Evolutionary conservation across 495 filamentous ascomycete species (phyloP), one percentile per base, ranked within the genome.

Genomic region (Articulospora tetracladia): DNA sequence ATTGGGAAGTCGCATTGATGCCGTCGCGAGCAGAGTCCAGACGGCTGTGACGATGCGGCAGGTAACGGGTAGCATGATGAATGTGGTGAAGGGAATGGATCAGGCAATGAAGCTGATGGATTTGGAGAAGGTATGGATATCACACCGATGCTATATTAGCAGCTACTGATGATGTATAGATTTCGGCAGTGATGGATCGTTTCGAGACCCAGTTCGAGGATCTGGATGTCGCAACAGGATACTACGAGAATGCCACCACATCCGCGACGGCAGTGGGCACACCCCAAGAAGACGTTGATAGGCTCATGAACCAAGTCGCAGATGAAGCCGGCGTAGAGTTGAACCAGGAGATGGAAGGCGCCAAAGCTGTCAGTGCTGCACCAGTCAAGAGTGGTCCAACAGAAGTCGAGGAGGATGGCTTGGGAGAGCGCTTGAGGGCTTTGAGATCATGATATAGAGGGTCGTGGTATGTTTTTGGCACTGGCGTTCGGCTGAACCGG

Each of bases 161-260:
- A 44, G 7, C 10, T 44, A 17, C 17, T 44, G 39, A 44, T 44
- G 39, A 19, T 44, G 39, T 3, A n/a, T 53, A 83, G 76, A 85
- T 85, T 57, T 83, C 80, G 23, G 77, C 77, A 28, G 72, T 77
- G 25, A 91, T 93, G 78, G 90, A 93, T 68, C 84, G 86, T 66
- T 92, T 91, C 77, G 86, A 91, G 70, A 79, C 81, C 47, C 89
- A 93, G 72, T 92, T 91, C 75, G 90, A 93, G 66, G 88, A 93
- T 65, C 84, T 93, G 58, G 90, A 91, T 70, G 88, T 93, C 64
- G 84, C 82, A 66, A 91, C 88, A 52, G 86, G 85, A 24, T 91
- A 91, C 73, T 92, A 92, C 75, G 87, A 92, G 73, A 91, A 90
- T 68, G 89, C 89, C 44, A 92, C 90, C 49, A 83, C 84, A 10